Evolutionary conservation across 257 asterid species (phyloP).

Genomic region (Solanum gandarillasii): DNA sequence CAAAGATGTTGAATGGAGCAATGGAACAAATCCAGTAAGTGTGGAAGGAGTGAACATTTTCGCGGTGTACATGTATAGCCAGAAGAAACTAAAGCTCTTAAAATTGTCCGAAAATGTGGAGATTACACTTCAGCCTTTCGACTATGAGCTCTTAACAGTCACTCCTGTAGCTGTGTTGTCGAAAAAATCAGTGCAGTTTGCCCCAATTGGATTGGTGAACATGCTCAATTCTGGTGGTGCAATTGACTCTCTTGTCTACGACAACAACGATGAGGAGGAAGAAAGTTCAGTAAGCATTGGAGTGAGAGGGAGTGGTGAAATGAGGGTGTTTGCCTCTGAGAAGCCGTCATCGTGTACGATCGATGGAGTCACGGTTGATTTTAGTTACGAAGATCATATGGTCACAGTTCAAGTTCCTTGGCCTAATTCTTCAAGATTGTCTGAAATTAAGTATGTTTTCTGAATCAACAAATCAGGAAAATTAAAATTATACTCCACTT

Average conservation of each 20-base stretch:
- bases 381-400: constrained; percentile 13
- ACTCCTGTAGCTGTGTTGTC: constrained; percentile 14
- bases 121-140: constrained; percentile 18
- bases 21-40: constrained; percentile 13
- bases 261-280: background rate
- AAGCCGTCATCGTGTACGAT: constrained; percentile 10
- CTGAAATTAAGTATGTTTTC: background rate
- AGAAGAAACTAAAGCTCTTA: constrained; percentile 18
- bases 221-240: constrained; percentile 40
- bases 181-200: constrained; percentile 13
- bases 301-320: constrained; percentile 18
- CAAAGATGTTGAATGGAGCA: constrained; percentile 30
- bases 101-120: constrained; percentile 7
- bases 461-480: background rate
- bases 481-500: too few species aligned
- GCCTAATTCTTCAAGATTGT: constrained; percentile 3
- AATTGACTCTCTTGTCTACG: background rate
- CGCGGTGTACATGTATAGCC: constrained; percentile 20
- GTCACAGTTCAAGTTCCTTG: constrained; percentile 16
- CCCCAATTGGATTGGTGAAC: constrained; percentile 31
- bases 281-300: constrained; percentile 5
- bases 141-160: constrained; percentile 24
- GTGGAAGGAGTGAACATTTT: constrained; percentile 9
- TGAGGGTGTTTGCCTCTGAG: constrained; percentile 21
- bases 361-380: constrained; percentile 3